These are phyloP conservation scores for Chlorella sp. DNA, from an alignment of 139 green algal genomes.

Conservation along the genomic window DNA sequence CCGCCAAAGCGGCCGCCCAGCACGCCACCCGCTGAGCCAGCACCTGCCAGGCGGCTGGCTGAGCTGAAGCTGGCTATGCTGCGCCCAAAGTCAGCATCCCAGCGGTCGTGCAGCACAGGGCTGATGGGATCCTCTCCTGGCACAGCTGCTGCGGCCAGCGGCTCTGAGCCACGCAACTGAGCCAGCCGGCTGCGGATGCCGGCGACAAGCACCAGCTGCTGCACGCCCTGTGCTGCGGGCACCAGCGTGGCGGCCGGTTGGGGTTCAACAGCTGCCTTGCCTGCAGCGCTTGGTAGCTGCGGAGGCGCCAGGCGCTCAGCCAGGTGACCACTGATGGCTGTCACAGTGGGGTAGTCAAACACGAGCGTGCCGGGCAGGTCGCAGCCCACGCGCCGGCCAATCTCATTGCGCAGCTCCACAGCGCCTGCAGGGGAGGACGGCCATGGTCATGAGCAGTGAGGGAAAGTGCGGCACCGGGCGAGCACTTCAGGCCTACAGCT, in stretches of 20 bases:
- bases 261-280: not conserved
- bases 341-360: slow-evolving; percentile 72
- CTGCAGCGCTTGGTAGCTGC: not conserved
- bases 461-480: no score
- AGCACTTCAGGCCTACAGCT: not conserved
- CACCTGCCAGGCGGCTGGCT: not conserved
- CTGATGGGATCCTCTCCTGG: slow-evolving; percentile 36
- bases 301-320: not conserved
- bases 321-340: slow-evolving; percentile 35
- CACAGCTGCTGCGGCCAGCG: not conserved
- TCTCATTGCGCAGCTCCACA: slow-evolving; percentile 48
- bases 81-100: slow-evolving; percentile 49
- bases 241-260: not conserved
- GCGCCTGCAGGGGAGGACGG: slow-evolving; percentile 20
- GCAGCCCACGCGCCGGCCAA: slow-evolving; percentile 26
- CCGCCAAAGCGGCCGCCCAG: slow-evolving; percentile 59
- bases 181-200: not conserved
- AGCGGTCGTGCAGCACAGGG: slow-evolving; percentile 56
- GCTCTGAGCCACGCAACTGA: not conserved
- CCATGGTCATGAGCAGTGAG: no score
- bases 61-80: not conserved
- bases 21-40: not conserved
- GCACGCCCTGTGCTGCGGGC: not conserved
- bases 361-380: slow-evolving; percentile 51
- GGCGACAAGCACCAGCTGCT: not conserved